Evolutionary conservation across 371 early-diverging fungal genomes (phyloP), one percentile per base, ranked within the genome.

Genomic region (Dichotomocladium elegans): DNA sequence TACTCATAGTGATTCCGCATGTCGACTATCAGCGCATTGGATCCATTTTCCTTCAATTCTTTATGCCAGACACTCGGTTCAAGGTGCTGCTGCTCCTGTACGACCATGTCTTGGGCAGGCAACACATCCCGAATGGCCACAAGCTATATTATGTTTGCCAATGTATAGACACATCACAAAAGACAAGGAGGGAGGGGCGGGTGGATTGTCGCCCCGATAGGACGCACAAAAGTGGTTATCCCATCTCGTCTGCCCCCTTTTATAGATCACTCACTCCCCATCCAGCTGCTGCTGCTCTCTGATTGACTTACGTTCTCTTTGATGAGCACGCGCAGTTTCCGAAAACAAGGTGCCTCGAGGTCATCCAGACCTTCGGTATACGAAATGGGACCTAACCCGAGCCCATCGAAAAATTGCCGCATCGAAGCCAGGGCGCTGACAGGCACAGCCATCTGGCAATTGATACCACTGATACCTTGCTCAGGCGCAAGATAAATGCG

Each of bases 1-100:
- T 74, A 80, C 68, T 90, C 91, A 58, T 90, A 90, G 24, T 76
- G 80, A 57, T 90, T 90, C 34, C 91, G 72, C 91, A 90, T 89
- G 55, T 90, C 91, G 15, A 90, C 68, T 24, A 89, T 47, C 41
- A 85, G 56, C 7, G 58, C 56, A 6, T 61, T 51, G 4, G 46
- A 22, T 3, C 57, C 51, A 29, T 60, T 57, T 27, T 70, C 62
- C 3, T 63, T 59, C 17, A 90, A 57, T 29, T 76, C 79, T 10
- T 63, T 41, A 50, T 89, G 88, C 89, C 90, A 90, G 34, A 74
- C 75, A 33, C 70, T 74, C 3, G 90, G 82, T 3, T 64, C 57
- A 40, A 90, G 56, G 52, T 89, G 79, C 15, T 35, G 53, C 12
- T 5, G 14, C 3, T 87, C 85, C 53, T 82, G 82, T 15, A 81